Base-by-base conservation (phyloP, 2,329 filamentous ascomycete species). In the Fusarium zealandicum region DNA sequence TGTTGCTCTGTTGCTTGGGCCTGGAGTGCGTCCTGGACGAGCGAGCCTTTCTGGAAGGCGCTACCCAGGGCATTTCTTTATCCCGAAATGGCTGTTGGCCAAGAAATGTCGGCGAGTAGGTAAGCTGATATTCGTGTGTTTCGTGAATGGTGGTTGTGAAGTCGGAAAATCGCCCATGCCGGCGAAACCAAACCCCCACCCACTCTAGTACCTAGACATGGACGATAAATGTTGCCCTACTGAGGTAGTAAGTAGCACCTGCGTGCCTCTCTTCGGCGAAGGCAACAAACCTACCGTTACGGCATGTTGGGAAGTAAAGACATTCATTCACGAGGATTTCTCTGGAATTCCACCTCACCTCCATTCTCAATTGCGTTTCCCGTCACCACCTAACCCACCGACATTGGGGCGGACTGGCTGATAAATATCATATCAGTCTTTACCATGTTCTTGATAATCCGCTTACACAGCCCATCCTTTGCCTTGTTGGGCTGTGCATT, bases 11-110 rank as follows among this genome's bases (percentile, higher is more conserved):
- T 22, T 64, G 39, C 32, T 47, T 54, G 10, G 50, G 43, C 48
- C 41, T 59, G 11, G 41, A 55, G n/a, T 51, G 39, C 22, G 63
- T 14, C 22, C 22, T 25, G 6, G 22, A 17, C 27, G 25, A 37
- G 54, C 46, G 22, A 37, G 59, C 36, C 54, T 63, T 67, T 39
- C 58, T 69, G n/a, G 65, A 52, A 8, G 55, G 40, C 38, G 52
- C 41, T 44, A 68, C 69, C 56, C 66, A 64, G 40, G 57, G 65
- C 68, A 70, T 70, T 42, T 46, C 50, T 59, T 25, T 51, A 51
- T 38, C 39, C 17, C 33, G 45, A 44, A 17, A 39, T 40, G 14
- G n/a, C 17, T 30, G 42, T 61, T 51, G 32, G 51, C 17, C 36
- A 37, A 35, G 32, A 37, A 27, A 7, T 42, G 17, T 39, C 30